Evolutionary conservation across 257 asterid genomes (phyloP), one percentile per base, ranked within the genome.

Genomic region (Marsdenia floribunda): DNA sequence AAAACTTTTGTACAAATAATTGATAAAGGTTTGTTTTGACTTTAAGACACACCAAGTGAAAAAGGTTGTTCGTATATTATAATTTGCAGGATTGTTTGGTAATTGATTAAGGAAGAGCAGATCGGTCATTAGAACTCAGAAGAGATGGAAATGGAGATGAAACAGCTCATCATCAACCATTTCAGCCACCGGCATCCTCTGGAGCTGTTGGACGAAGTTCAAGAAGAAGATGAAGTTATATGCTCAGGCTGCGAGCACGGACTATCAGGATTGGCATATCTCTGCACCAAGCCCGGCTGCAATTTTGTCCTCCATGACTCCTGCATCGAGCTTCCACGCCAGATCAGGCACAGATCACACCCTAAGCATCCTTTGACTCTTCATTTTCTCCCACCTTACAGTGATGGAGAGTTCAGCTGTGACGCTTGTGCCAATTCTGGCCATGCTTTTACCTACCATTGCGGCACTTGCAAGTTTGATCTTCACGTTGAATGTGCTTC

Each of bases 401-500:
- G 65, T 33, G 57, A 33, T 33, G 72, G 71, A 5, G 85, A 78
- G 70, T 78, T 72, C 80, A 33, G 42, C 42, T 84, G 90, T 57
- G 37, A 75, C 0, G 90, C 80, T 19, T 86, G 90, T 59, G 80
- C 79, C 3, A 73, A 26, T 8, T 55, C 57, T 2, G 83, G 85
- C 6, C 46, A 65, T 18, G 81, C 66, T 12, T 84, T 84, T 38
- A 77, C 78, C 8, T 86, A 75, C 53, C 81, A 80, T 40, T 86
- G 90, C 60, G 60, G 52, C 10, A 52, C 67, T 29, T 84, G 87
- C 77, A 73, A 75, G 40, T 79, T 68, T 76, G 79, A 75, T n/a
- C 77, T 86, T 70, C 88, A 84, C 4, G 85, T 86, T 12, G 80
- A 68, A 38, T 86, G 90, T 75, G 85, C 90, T 38, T 37, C 50